Base-by-base conservation (phyloP, 1,284 basidiomycete species). In the Trichosporon sp. region DNA sequence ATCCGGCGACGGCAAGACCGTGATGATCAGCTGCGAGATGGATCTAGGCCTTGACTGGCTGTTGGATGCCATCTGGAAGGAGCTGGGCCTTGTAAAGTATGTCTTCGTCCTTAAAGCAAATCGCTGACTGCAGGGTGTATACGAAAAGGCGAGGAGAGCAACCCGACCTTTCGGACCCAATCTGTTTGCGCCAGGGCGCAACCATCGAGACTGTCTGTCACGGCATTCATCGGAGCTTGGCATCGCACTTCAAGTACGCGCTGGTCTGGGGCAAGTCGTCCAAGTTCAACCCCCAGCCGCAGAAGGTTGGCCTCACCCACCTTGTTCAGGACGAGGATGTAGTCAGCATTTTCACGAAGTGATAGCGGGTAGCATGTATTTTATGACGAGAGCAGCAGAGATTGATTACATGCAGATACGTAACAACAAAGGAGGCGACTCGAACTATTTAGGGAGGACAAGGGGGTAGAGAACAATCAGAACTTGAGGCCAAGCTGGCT, bases 61-160 rank as follows among this genome's bases (percentile, higher is more conserved):
- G 34, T 87, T 95, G 70, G 93, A 93, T 72, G 87, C 89, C 51
- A 92, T 98, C 72, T 98, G 96, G 95, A 90, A 91, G 70, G 89
- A 92, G 72, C 87, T 95, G 21, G 86, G 87, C 44, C 87, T 95
- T 21, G 93, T 95, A 65, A 95, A 94, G 82, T 82, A 66, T 70
- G 80, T 70, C 4, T 27, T 5, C 18, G 13, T 18, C 27, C 18
- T 7, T 8, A 12, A 9, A 0, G 29, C 63, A 29, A 47, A 62
- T 27, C 1, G 1, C 27, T 42, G 38, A 42, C 38, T 3, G 18
- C 62, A 82, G 80, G 65, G 89, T 98, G 67, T 98, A 98, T 83
- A 98, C 95, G 1, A 98, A 98, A 84, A 95, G 95, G 82, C 88
- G 96, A 62, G 96, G 95, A n/a, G 92, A 87, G 35, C 91, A 92